Conservation (phyloP, 2,329 filamentous ascomycete species). For the Sclerotinia spermophila region DNA sequence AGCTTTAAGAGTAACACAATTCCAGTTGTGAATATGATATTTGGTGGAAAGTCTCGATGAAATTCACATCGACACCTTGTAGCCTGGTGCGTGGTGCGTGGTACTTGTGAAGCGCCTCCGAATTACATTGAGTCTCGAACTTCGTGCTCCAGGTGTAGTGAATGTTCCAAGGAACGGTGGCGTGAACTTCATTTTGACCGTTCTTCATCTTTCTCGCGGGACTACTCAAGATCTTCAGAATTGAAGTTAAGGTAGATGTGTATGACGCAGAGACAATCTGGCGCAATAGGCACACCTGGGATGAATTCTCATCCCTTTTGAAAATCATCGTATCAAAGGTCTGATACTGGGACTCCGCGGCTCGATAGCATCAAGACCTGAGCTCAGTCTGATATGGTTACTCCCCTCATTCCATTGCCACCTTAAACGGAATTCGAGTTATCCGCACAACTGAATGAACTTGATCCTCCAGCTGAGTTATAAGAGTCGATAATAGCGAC, state of each 20-base stretch:
- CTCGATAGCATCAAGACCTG: neutral
- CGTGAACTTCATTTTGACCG: neutral
- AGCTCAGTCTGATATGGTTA: neutral
- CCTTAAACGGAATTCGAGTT: slow-evolving; percentile 1
- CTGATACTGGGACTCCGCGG: neutral
- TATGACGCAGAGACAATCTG: neutral
- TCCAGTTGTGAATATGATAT: neutral
- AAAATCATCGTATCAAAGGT: neutral
- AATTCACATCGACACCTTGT: neutral
- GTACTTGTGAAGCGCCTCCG: neutral
- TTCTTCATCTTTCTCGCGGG: neutral
- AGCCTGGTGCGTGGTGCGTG: neutral
- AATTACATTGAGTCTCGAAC: neutral
- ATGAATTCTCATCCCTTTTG: too few species aligned
- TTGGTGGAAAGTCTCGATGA: neutral
- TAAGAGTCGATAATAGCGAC: slow-evolving; percentile 13
- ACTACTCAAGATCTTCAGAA: too few species aligned
- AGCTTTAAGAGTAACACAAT: neutral
- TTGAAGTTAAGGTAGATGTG: neutral
- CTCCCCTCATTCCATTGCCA: neutral
- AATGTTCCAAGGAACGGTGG: neutral
- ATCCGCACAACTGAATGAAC: neutral
- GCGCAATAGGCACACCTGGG: neutral
- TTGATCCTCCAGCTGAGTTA: neutral
- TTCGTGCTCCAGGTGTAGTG: neutral